Evolutionary conservation across 192 early-diverging fungal species (phyloP), one percentile per base, ranked within the genome.

Genomic region (Podila verticillata): DNA sequence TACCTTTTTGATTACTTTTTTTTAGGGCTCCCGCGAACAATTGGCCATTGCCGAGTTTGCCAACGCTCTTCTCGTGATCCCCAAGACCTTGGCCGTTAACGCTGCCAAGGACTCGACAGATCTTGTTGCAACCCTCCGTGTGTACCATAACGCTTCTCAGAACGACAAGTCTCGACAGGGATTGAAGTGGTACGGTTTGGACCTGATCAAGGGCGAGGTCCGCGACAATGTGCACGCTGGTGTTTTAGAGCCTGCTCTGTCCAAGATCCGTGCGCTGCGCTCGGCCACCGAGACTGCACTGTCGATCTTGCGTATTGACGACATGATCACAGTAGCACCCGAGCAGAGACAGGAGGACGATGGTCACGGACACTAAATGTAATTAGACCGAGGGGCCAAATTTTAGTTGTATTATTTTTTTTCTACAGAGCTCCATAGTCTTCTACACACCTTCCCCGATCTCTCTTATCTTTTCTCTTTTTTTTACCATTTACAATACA

Each of bases 21-120:
- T 54, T 19, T 73, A 94, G 93, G 91, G 93, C 47, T 97, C 98
- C 44, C 95, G 98, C 64, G 98, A 99, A 81, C 98, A 99, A 84
- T 88, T 98, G 39, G 97, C 98, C 7, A 98, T 99, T 90, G 93
- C 94, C 20, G 98, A 99, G 83, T 99, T 95, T 82, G 98, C 98
- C 58, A 95, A 94, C 70, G 92, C 97, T 7, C 85, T 99, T 65
- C 87, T 99, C 51, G 91, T 95, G 15, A 98, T 99, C 75, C 98
- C 98, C 67, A 99, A 99, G 90, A 97, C 96, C 28, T 87, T 99
- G 19, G 95, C 98, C 56, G 95, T 98, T 31, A 99, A 99, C 82
- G 98, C 98, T 12, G 98, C 98, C 66, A 98, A 98, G 84, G 97
- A 99, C 85, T 96, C 97, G 13, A 97, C 96, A 31, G 97, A 98